Conservation (phyloP, 2,329 filamentous ascomycete species). For the Pseudocercospora fuligena region DNA sequence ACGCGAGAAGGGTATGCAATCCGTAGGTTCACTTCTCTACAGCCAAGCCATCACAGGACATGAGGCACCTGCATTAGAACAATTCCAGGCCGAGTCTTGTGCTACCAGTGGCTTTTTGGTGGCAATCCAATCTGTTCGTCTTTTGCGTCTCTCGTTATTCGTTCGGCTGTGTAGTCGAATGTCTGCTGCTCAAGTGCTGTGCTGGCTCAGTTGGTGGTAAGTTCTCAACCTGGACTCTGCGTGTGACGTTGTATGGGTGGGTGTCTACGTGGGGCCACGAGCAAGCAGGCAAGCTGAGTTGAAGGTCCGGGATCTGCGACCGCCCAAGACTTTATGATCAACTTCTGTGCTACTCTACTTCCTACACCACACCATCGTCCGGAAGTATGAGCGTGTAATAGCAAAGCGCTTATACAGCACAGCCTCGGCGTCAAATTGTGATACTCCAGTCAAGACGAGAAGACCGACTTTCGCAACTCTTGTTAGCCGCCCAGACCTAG, state of each 20-base stretch:
- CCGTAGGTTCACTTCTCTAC: neutral
- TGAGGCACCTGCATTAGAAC: constrained; percentile 5
- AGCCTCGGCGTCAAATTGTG: neutral
- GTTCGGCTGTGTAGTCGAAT: neutral
- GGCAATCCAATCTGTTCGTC: neutral
- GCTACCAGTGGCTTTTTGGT: neutral
- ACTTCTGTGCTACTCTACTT: neutral
- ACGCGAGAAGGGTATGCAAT: neutral
- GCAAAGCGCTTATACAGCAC: constrained; percentile 2
- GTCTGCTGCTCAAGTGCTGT: neutral
- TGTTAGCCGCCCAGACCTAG: neutral
- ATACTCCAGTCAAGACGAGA: neutral
- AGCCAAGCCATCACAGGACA: constrained; percentile 10
- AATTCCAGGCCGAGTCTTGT: neutral
- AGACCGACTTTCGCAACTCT: neutral
- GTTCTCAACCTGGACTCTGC: neutral
- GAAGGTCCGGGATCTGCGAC: neutral
- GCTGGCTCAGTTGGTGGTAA: neutral
- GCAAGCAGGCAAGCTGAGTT: constrained; percentile 1
- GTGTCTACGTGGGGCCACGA: neutral
- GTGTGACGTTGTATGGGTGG: constrained; percentile 6
- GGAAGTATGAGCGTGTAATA: neutral
- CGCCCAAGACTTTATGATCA: neutral
- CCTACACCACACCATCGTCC: neutral
- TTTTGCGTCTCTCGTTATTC: neutral